phyloP scores from a whole-genome alignment of 1,139 yeast genomes.

The Blastobotrys arbuscula region DNA sequence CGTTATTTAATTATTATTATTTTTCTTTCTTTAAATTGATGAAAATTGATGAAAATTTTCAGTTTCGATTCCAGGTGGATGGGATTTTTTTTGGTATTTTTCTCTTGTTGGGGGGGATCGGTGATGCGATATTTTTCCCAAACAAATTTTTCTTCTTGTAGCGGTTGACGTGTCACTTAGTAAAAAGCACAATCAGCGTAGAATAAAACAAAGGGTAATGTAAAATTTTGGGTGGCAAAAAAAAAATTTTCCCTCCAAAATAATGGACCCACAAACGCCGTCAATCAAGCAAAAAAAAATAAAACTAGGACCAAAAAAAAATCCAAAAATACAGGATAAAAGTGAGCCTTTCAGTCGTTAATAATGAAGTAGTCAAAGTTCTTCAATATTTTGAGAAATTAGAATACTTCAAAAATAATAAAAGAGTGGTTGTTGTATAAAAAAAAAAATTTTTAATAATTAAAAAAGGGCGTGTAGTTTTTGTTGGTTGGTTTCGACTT shows the following conservation, averaged over 20 bases:
- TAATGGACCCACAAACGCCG: not conserved
- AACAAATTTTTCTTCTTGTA: not conserved
- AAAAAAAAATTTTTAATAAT: not conserved
- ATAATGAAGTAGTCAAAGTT: not conserved
- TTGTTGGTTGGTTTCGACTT: not conserved
- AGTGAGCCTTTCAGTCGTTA: not conserved
- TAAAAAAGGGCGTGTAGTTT: not conserved
- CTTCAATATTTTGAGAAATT: not conserved
- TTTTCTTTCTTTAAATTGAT: not conserved
- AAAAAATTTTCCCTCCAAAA: not conserved
- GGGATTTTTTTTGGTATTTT: not conserved
- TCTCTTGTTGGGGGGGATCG: too few species aligned
- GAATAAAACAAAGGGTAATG: not conserved
- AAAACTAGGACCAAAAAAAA: not conserved
- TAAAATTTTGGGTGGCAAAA: not conserved
- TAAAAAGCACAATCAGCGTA: not conserved
- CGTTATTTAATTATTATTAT: not conserved
- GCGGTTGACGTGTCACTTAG: constrained; percentile 1
- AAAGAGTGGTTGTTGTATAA: not conserved
- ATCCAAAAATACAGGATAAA: not conserved
- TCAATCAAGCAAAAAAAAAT: not conserved
- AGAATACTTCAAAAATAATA: not conserved
- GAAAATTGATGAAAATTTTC: constrained; percentile 1
- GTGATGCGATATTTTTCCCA: not conserved
- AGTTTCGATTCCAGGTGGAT: constrained; percentile 2